Evolutionary conservation across 129 eudicot genomes (phyloP), one percentile per base, ranked within the genome.

Genomic region (Centrapalus pauciflorus): DNA sequence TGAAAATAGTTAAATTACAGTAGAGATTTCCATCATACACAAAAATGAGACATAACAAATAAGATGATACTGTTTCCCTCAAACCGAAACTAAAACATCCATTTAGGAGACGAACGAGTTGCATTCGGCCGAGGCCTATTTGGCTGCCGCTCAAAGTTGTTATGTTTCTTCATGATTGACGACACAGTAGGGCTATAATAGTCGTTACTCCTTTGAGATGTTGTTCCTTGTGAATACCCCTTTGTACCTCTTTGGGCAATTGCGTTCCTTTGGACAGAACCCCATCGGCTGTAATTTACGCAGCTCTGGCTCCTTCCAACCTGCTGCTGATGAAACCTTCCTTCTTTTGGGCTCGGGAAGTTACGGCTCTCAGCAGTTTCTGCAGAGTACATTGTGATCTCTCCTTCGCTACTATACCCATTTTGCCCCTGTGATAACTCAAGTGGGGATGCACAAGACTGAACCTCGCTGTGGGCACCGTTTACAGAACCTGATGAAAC

Each of bases 241-340:
- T 78, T 85, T 72, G 87, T 83, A 55, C 80, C 89, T 30, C 87
- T 81, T 27, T 83, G 78, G 37, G 83, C 85, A 52, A 76, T 84
- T 1, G 84, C 81, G 61, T 81, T 82, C 76, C 80, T 85, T 38
- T 79, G 90, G 19, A 71, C 87, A n/a, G 33, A 52, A 25, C 70
- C 76, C 83, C 87, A 82, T 54, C 98, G 72, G 57, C 61, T 92
- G 66, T 92, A 81, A 66, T 69, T 88, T 62, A 92, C 98, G 66
- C 98, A 88, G 62, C 98, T 88, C 40, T 88, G 96, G 75, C 98
- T 92, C 81, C 96, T 87, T 20, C 97, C 90, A 1, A 83, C 88
- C 50, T 77, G 87, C 54, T 82, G 79, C 14, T 74, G 78, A 61
- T 72, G 23, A 45, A 73, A 75, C 72, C 59, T 76, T 13, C 83